Percentiles rank a stretch among this genome's conserved stretches.
Evolutionary conservation across 2,329 filamentous ascomycete species (phyloP).

Genomic region (Paecilomyces fulvus): DNA sequence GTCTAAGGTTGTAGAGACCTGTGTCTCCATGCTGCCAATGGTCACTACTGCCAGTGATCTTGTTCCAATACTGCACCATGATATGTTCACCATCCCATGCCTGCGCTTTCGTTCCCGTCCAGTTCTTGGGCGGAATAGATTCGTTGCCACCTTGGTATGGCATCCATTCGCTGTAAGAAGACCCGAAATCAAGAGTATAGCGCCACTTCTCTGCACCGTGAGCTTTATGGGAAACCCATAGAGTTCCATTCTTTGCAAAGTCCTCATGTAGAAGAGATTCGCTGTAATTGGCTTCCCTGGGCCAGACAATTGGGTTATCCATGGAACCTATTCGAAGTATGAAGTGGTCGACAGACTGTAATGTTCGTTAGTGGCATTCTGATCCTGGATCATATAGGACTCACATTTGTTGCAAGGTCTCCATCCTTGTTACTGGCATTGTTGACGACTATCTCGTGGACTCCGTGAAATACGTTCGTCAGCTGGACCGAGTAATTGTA

Average conservation of each 20-base stretch:
- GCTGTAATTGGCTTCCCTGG: constrained; percentile 46
- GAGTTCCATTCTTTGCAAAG: constrained; percentile 18
- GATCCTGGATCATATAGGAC: not conserved
- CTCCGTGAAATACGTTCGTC: constrained; percentile 46
- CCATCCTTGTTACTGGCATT: constrained; percentile 39
- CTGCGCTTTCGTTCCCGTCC: constrained; percentile 46
- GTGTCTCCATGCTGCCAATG: constrained; percentile 50
- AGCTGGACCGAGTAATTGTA: constrained; percentile 45
- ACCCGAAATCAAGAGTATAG: constrained; percentile 52
- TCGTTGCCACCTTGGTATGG: constrained; percentile 41
- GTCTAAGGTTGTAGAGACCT: constrained; percentile 23
- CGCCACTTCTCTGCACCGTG: constrained; percentile 51
- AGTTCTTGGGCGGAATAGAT: constrained; percentile 37
- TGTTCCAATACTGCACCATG: constrained; percentile 52
- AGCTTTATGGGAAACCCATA: constrained; percentile 45
- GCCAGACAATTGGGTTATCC: constrained; percentile 50
- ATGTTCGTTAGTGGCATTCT: not conserved
- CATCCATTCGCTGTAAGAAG: constrained; percentile 47
- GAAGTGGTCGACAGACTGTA: constrained; percentile 45
- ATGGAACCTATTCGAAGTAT: constrained; percentile 47
- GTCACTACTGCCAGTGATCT: constrained; percentile 45
- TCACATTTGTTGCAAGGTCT: constrained; percentile 19
- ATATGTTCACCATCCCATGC: constrained; percentile 51
- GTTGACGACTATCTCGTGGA: constrained; percentile 46
- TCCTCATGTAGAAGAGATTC: constrained; percentile 33